Evolutionary conservation across 768 basidiomycete species (phyloP).

Genomic region (Panaeolus cyanescens): DNA sequence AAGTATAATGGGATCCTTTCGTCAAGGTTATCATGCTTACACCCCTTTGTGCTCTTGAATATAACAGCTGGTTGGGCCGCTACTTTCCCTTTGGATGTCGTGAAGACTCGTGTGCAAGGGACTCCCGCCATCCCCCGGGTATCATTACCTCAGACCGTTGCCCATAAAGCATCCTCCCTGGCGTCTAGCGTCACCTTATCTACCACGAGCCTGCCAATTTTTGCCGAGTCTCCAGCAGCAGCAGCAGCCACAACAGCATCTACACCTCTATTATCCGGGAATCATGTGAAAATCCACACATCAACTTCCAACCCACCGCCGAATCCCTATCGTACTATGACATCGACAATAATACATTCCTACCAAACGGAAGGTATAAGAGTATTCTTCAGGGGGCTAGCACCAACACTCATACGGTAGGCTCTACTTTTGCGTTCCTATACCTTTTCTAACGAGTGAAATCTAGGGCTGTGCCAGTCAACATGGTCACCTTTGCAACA

Average conservation of each 20-base stretch:
- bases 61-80: conserved; percentile 65
- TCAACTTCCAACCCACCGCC: conserved; percentile 7
- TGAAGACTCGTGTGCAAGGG: conserved; percentile 88
- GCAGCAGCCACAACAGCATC: not conserved
- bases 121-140: conserved; percentile 23
- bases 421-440: conserved; percentile 17
- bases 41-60: not conserved
- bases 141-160: not conserved
- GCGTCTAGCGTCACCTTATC: not conserved
- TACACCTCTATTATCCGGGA: conserved; percentile 13
- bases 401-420: conserved; percentile 80
- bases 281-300: conserved; percentile 1
- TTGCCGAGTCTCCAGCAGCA: conserved; percentile 3
- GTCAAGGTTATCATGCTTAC: not conserved
- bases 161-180: conserved; percentile 1
- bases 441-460: conserved; percentile 4
- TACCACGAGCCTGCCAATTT: conserved; percentile 1
- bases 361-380: conserved; percentile 63
- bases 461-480: conserved; percentile 85
- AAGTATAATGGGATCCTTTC: conserved; percentile 6
- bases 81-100: conserved; percentile 88
- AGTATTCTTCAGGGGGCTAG: conserved; percentile 78
- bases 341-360: conserved; percentile 59
- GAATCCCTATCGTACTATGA: conserved; percentile 61
- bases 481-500: conserved; percentile 78